Conservation (phyloP, 257 asterid species). For the Anisodus tanguticus region DNA sequence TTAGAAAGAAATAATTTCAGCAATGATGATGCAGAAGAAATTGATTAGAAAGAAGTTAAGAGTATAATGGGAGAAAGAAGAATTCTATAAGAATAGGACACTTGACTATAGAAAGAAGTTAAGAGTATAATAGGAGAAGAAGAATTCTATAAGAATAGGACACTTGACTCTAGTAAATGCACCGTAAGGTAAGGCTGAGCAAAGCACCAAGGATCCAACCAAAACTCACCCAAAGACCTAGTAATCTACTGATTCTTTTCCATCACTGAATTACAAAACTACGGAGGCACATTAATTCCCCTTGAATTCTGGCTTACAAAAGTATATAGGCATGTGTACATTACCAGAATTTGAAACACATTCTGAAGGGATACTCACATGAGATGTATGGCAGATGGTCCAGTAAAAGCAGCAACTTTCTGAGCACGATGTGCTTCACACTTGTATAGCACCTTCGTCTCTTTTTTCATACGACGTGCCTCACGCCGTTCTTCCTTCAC, state of each 20-base stretch:
- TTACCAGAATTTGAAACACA: not conserved
- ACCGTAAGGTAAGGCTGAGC: not conserved
- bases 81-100: not conserved
- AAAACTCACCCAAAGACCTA: not conserved
- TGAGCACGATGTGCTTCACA: slow-evolving; percentile 83
- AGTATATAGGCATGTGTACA: not conserved
- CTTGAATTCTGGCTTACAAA: not conserved
- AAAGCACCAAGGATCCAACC: slow-evolving; percentile 15
- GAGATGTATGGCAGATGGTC: slow-evolving; percentile 88
- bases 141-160: not conserved
- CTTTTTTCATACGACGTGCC: slow-evolving; percentile 83
- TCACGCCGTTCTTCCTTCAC: slow-evolving; percentile 87
- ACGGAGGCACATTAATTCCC: not conserved
- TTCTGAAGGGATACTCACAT: slow-evolving; percentile 53
- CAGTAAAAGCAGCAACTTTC: slow-evolving; percentile 86
- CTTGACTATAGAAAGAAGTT: not conserved
- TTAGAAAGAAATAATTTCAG: not conserved
- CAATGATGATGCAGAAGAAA: slow-evolving; percentile 12
- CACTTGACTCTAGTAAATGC: not conserved
- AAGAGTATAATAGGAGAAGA: not conserved
- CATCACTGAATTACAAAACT: not conserved
- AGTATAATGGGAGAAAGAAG: not conserved
- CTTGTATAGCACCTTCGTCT: slow-evolving; percentile 71
- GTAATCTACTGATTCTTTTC: not conserved
- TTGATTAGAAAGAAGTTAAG: not conserved